Evolutionary conservation across 1,139 yeast genomes (phyloP), one percentile per base, ranked within the genome.

Genomic region (Hanseniaspora uvarum): DNA sequence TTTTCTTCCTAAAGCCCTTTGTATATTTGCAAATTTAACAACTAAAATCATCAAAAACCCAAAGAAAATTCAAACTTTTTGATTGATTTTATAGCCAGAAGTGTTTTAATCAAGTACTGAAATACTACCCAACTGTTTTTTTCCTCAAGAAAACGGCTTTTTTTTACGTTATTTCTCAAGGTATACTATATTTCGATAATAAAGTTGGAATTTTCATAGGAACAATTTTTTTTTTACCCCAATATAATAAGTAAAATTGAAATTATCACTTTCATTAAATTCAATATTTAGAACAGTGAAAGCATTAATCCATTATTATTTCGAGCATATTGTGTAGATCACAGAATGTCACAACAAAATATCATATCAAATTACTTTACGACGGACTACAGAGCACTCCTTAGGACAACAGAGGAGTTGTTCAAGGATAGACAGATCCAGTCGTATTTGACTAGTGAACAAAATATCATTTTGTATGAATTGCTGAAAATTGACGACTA

Each of bases 371-470:
- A 28, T 18, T 41, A 41, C 11, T 45, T 14, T 12, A 21, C 21
- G 11, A 53, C 55, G 2, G 43, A 53, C 16, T 53, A 48, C 16
- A 39, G 48, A 18, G 34, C 52, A 18, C 39, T 53, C 18, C 52
- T 48, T 21, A 33, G 44, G 48, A 48, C 46, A 18, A 53, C 55
- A 10, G 48, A 48, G 21, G 26, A 37, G 16, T 39, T 53, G 44
- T 48, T 53, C 18, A 28, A 33, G 23, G 30, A 48, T 12, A 36
- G 24, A 6, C 49, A 31, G 19, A 82, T 83, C 64, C 79, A 77
- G 58, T 70, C 77, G 34, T 81, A 79, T 61, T 68, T 83, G 55
- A 79, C 80, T 44, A 78, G 80, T n/a, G 78, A 75, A 58, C 89
- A 83, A 64, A 72, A 72, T 59, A 73, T 77, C 57, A 73, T 83